phyloP scores from a whole-genome alignment of 257 asterid species.

The Gardenia jasminoides region DNA sequence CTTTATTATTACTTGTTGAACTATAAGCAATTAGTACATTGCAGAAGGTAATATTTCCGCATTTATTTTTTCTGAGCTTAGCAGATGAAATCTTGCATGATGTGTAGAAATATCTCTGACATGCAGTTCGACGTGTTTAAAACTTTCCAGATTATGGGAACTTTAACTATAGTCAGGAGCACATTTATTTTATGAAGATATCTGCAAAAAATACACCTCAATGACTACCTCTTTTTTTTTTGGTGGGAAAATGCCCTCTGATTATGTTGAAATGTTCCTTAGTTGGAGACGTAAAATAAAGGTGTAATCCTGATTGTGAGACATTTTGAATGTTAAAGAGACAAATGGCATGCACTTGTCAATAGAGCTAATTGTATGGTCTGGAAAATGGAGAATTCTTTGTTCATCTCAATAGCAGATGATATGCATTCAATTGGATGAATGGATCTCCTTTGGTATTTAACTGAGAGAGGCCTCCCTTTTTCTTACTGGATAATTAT shows the following conservation, averaged over 20 bases:
- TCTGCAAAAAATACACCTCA: not conserved
- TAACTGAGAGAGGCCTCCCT: not conserved
- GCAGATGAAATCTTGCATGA: not conserved
- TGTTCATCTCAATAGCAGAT: too few species aligned
- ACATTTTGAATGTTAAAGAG: not conserved
- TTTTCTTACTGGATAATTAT: not conserved
- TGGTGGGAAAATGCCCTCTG: not conserved
- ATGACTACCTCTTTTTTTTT: not conserved
- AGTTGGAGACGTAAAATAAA: not conserved
- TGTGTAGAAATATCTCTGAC: not conserved
- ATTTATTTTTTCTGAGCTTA: not conserved
- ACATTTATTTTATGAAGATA: not conserved
- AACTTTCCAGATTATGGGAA: not conserved
- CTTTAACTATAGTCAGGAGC: not conserved
- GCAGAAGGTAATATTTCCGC: not conserved
- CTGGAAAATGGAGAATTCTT: too few species aligned
- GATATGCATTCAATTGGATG: not conserved
- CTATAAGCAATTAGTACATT: not conserved
- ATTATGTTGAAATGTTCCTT: not conserved
- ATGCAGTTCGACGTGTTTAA: not conserved
- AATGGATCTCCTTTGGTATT: not conserved
- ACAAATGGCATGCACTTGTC: not conserved
- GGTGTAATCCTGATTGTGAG: not conserved
- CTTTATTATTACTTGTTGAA: slow-evolving; percentile 3
- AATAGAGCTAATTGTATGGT: not conserved